Conservation (phyloP, 176 grass and related monocot species). For the maize (Zea mays) region Zm-B73-REFERENCE-NAM-5.0 NC_050098.1:170298001-170298500, state of each 20-base stretch:
- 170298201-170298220: slow-evolving; percentile 19
- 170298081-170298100: slow-evolving; percentile 21
- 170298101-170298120: slow-evolving; percentile 73
- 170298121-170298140: slow-evolving; percentile 98
- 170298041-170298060: slow-evolving; percentile 1
- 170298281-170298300: slow-evolving; percentile 1
- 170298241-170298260: slow-evolving; percentile 9
- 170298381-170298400: slow-evolving; percentile 98
- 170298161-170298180: slow-evolving; percentile 96
- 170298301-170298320: slow-evolving; percentile 18
- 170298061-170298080: neutral
- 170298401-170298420: slow-evolving; percentile 99
- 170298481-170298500: neutral
- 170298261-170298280: neutral
- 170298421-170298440: slow-evolving; percentile 98
- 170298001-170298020: slow-evolving; percentile 6
- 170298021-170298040: too few relatives aligned
- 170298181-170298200: slow-evolving; percentile 61
- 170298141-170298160: slow-evolving; percentile 98
- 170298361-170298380: slow-evolving; percentile 96
- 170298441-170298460: slow-evolving; percentile 76
- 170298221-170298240: slow-evolving; percentile 6
- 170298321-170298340: slow-evolving; percentile 98
- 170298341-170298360: slow-evolving; percentile 97
- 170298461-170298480: slow-evolving; percentile 15